A percentile compares a stretch with the other conserved stretches of the same genome.
These are phyloP conservation scores for Citrullus colocynthis DNA, from an alignment of 306 rosid species.

Conservation along the genomic window DNA sequence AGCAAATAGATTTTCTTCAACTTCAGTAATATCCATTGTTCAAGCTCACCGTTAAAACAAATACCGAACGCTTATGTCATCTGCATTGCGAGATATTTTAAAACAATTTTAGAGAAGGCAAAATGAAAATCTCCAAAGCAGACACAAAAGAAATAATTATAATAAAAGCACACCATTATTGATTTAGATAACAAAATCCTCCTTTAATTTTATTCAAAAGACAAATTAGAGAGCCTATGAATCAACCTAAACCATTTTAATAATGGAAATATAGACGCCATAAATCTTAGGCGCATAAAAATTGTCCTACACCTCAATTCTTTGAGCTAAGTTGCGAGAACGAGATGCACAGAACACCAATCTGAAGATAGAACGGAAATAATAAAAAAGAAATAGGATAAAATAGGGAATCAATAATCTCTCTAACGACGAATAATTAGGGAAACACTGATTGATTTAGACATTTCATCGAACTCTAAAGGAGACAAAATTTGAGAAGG, in stretches of 20 bases:
- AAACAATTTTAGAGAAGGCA: constrained; percentile 12
- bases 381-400: background rate
- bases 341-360: background rate
- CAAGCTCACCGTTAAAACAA: constrained; percentile 12
- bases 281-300: background rate
- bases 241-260: background rate
- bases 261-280: background rate
- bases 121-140: background rate
- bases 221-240: constrained; percentile 1
- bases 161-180: background rate
- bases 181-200: background rate
- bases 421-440: background rate
- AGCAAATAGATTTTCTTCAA: constrained; percentile 69
- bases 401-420: background rate
- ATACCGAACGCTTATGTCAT: constrained; percentile 18
- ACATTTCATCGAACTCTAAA: constrained; percentile 16
- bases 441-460: constrained; percentile 12
- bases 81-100: constrained; percentile 21
- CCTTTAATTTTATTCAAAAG: background rate
- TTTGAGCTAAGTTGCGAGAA: background rate
- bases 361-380: background rate
- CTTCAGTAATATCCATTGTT: constrained; percentile 63
- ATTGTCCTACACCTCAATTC: background rate
- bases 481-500: constrained; percentile 5
- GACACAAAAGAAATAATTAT: background rate